Conservation (phyloP, 192 early-diverging fungal species). For the Linnemannia elongata region DNA sequence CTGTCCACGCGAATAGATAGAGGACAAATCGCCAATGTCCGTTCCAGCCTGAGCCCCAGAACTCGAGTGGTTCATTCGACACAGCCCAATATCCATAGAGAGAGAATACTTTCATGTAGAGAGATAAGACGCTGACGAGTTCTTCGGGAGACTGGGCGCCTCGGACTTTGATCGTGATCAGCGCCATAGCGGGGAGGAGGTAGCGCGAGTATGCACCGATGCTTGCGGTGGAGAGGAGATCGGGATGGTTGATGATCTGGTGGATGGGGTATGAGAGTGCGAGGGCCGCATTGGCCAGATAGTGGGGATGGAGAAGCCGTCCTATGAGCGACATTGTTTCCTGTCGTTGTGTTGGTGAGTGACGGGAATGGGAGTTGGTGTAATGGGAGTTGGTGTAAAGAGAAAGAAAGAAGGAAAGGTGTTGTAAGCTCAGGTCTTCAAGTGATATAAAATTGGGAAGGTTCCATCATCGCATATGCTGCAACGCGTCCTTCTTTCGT, state of each 20-base stretch:
- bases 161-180: conserved; percentile 35
- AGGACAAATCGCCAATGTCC: conserved; percentile 56
- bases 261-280: conserved; percentile 30
- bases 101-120: conserved; percentile 62
- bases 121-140: conserved; percentile 58
- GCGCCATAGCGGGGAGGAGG: conserved; percentile 20
- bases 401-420: not conserved
- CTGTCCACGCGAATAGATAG: conserved; percentile 55
- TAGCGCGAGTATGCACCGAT: conserved; percentile 37
- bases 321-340: conserved; percentile 46
- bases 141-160: conserved; percentile 63
- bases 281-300: conserved; percentile 46
- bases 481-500: not conserved
- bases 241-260: conserved; percentile 45
- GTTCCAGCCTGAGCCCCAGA: conserved; percentile 32
- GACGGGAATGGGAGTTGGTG: not conserved
- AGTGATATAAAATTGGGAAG: not conserved
- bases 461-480: not conserved
- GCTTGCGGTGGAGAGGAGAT: conserved; percentile 12
- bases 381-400: not conserved
- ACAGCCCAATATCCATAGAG: conserved; percentile 55
- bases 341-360: not conserved
- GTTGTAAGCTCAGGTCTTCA: not conserved
- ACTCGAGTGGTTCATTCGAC: not conserved
- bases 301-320: conserved; percentile 61